Evolutionary conservation across 331 rosid genomes (phyloP).

Genomic region (Malus hybrid): DNA sequence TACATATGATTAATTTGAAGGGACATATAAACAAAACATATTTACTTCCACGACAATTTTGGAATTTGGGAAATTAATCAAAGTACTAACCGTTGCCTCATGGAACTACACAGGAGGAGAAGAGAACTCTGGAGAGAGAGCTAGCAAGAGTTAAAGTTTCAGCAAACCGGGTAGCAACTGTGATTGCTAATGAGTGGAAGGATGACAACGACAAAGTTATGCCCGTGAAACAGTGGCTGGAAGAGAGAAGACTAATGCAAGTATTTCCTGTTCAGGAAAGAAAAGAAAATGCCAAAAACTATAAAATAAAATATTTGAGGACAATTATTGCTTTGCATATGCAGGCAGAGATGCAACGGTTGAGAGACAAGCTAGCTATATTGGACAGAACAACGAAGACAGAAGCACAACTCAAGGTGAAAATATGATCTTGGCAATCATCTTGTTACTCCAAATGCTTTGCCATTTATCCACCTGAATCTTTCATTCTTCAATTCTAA

Average conservation of each 20-base stretch:
- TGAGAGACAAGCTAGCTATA: slow-evolving; percentile 72
- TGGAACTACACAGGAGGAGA: slow-evolving; percentile 61
- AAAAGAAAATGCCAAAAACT: not conserved
- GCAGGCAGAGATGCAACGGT: slow-evolving; percentile 85
- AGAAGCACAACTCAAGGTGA: slow-evolving; percentile 89
- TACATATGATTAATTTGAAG: not conserved
- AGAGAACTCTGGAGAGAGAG: slow-evolving; percentile 86
- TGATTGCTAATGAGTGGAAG: slow-evolving; percentile 93
- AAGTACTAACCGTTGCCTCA: slow-evolving; percentile 1
- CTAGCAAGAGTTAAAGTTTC: slow-evolving; percentile 78
- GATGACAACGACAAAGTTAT: slow-evolving; percentile 84
- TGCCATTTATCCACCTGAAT: not conserved
- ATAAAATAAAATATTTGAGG: not conserved
- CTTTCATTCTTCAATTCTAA: not conserved
- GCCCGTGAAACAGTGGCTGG: slow-evolving; percentile 95
- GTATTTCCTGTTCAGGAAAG: slow-evolving; percentile 19
- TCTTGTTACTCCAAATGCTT: not conserved
- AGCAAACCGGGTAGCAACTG: slow-evolving; percentile 79
- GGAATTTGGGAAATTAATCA: not conserved
- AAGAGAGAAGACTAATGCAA: slow-evolving; percentile 85
- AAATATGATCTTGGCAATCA: not conserved
- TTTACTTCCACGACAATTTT: not conserved
- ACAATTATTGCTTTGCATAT: slow-evolving; percentile 6
- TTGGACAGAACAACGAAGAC: slow-evolving; percentile 92
- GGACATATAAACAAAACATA: not conserved